phyloP scores from a whole-genome alignment of 2,329 filamentous ascomycete genomes.

The Pseudocercospora cruenta region DNA sequence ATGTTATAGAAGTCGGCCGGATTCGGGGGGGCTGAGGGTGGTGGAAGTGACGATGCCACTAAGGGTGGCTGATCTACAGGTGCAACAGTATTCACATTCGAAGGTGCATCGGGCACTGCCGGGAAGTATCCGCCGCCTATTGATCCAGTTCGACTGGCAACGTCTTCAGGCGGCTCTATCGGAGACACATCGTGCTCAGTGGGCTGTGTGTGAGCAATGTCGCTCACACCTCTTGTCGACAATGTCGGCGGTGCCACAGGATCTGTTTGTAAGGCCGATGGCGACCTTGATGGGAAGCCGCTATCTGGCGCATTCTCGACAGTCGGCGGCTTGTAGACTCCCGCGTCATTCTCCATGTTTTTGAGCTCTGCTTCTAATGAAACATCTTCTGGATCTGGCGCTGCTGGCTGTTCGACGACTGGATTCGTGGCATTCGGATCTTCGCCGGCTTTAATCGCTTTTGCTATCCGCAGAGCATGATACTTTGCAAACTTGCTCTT shows the following conservation, averaged over 20 bases:
- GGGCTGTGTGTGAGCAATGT: background rate
- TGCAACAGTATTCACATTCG: constrained; percentile 21
- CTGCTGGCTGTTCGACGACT: constrained; percentile 54
- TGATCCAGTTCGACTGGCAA: constrained; percentile 48
- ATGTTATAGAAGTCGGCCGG: constrained; percentile 31
- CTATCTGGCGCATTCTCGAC: constrained; percentile 66
- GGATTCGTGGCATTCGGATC: constrained; percentile 94
- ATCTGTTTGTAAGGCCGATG: constrained; percentile 30
- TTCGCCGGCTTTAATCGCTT: constrained; percentile 84
- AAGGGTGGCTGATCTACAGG: constrained; percentile 12
- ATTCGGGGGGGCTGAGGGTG: constrained; percentile 10
- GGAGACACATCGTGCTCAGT: constrained; percentile 54
- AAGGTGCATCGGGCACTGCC: constrained; percentile 49
- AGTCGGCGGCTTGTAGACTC: constrained; percentile 50
- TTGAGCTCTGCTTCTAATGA: constrained; percentile 32
- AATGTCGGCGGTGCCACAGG: constrained; percentile 51
- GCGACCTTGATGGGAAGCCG: constrained; percentile 47
- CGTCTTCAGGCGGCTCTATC: constrained; percentile 46
- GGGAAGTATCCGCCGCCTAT: constrained; percentile 64
- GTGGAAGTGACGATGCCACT: constrained; percentile 10
- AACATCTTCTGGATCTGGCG: constrained; percentile 4
- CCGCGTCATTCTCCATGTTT: constrained; percentile 31
- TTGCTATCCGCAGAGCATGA: constrained; percentile 87
- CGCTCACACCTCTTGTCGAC: constrained; percentile 12
- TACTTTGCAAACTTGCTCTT: constrained; percentile 98